These are phyloP conservation scores for Nicotiana undulata DNA, from an alignment of 257 asterid genomes.

Conservation along the genomic window DNA sequence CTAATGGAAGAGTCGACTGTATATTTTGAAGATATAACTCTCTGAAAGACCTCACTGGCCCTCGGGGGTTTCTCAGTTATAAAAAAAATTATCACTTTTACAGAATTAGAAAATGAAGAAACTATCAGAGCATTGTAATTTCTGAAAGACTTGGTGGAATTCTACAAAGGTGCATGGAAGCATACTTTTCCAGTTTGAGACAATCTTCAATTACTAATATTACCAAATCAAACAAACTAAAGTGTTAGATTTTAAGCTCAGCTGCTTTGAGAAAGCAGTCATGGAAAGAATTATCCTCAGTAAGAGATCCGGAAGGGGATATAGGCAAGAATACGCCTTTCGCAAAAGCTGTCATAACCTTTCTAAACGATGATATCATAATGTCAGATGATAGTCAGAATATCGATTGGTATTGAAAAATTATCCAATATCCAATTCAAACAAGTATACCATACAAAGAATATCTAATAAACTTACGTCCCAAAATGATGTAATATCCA, in stretches of 20 bases:
- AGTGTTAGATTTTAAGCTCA: not conserved
- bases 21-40: not conserved
- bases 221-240: not conserved
- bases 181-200: not conserved
- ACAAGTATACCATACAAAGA: not conserved
- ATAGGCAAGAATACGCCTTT: not conserved
- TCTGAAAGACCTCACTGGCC: not conserved
- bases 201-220: not conserved
- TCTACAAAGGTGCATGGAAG: not conserved
- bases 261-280: not conserved
- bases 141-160: not conserved
- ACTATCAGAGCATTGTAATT: not conserved
- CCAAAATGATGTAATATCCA: conserved; percentile 86
- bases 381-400: not conserved
- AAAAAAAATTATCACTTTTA: too few relatives aligned
- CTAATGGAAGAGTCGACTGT: not conserved
- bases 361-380: not conserved
- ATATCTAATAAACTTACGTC: conserved; percentile 47
- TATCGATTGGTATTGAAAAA: not conserved
- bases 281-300: not conserved
- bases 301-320: not conserved
- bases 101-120: not conserved
- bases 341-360: not conserved
- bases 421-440: not conserved
- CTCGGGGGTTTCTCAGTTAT: not conserved